Evolutionary conservation across 305 asterid genomes (phyloP), one percentile per base, ranked within the genome.

Genomic region (Andrographis paniculata): DNA sequence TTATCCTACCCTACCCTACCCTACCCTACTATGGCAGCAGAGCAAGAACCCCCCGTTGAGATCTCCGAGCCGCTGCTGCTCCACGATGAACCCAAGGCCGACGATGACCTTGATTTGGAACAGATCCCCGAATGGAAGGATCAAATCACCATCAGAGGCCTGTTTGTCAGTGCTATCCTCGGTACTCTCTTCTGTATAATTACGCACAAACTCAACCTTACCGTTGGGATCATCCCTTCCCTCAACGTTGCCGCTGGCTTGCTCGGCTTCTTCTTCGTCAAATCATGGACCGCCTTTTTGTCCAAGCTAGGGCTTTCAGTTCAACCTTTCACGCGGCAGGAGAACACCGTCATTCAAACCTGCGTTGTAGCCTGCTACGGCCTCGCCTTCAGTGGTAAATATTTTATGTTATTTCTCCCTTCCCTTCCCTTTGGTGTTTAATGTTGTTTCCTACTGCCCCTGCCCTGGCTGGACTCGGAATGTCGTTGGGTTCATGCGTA

Each of bases 281-380:
- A 79, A 61, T 68, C 93, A 15, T 88, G 95, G 95, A 79, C 93
- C 38, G 66, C 70, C 0, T 55, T 82, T 47, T 41, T 70, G 23
- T 67, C 87, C 48, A 79, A 65, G 62, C 64, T 88, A 3, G 95
- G 95, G 0, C 54, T 73, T 50, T 56, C 74, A 24, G 63, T 56
- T 27, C 48, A 42, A 11, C 96, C 98, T 1, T 89, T 89, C 42
- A 82, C 95, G 43, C 78, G 79, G 52, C 98, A 89, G 53, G 98
- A 89, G 76, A 85, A 85, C 49, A 89, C 98, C n/a, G 95, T 85
- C 28, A n/a, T n/a, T n/a, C n/a, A n/a, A n/a, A 89, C 98, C 15
- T 89, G 98, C 51, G 93, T 85, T 20, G 98, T 89, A 61, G 95
- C 96, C 63, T 89, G 96, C 62, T 89, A 80, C 53, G 96, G 96